Conservation (phyloP, 495 filamentous ascomycete genomes). For the Trichoderma virens region DNA sequence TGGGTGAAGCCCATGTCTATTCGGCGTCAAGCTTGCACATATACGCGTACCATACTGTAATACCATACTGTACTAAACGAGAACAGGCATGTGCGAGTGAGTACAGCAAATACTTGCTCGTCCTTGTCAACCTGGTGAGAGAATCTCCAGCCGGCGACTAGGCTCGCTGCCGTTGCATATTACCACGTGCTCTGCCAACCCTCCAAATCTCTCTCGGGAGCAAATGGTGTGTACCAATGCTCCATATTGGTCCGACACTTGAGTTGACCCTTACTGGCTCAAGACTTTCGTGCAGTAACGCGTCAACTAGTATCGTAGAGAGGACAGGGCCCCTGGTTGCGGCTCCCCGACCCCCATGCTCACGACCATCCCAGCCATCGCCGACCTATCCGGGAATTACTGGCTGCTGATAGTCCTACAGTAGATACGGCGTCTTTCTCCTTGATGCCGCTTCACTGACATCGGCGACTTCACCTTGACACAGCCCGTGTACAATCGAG, state of each 20-base stretch:
- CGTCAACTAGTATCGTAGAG: conserved; percentile 3
- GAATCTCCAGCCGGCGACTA: too few species aligned
- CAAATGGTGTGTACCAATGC: neutral
- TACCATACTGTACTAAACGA: too few species aligned
- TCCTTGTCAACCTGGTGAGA: too few species aligned
- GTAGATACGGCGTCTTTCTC: neutral
- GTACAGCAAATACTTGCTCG: too few species aligned
- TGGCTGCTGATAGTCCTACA: neutral
- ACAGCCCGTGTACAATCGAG: neutral
- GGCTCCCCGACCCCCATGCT: neutral
- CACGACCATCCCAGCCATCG: neutral
- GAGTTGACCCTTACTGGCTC: neutral
- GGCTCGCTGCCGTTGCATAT: neutral
- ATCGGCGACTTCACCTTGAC: neutral
- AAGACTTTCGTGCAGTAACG: conserved; percentile 7
- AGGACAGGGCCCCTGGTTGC: neutral
- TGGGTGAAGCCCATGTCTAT: too few species aligned
- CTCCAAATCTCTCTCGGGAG: neutral
- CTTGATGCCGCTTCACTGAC: neutral
- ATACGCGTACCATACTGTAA: too few species aligned
- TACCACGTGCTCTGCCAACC: conserved; percentile 2
- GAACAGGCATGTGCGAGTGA: too few species aligned
- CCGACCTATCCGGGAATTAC: conserved; percentile 5
- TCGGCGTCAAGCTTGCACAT: too few species aligned
- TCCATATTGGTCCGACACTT: neutral